Percentiles rank a stretch among this genome's conserved stretches.
phyloP scores from a whole-genome alignment of 2,329 filamentous ascomycete genomes.

The Dactylonectria estremocensis region DNA sequence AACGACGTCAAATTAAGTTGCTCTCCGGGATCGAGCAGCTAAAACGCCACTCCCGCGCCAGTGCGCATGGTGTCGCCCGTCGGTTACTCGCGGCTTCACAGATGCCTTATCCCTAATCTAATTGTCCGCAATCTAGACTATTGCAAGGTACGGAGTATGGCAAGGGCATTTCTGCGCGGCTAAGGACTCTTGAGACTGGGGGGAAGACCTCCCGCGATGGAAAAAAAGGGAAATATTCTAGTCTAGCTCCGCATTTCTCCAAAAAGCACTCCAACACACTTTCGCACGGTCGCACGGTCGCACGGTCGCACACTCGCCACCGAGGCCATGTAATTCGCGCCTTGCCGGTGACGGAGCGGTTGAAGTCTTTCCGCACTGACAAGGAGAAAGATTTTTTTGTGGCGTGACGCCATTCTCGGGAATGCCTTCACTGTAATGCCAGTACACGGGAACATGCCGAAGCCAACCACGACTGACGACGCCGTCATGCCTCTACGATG shows the following conservation, averaged over 20 bases:
- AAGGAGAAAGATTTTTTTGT: constrained; percentile 1
- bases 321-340: not conserved
- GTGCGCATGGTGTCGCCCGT: not conserved
- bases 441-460: not conserved
- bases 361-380: not conserved
- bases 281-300: not conserved
- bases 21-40: not conserved
- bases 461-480: constrained; percentile 4
- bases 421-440: not conserved
- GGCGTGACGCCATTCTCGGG: constrained; percentile 14
- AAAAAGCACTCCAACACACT: not conserved
- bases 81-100: constrained; percentile 18
- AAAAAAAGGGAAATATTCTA: no score
- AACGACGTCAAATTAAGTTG: constrained; percentile 18
- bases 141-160: no score
- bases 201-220: no score
- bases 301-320: not conserved
- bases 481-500: not conserved
- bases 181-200: no score
- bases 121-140: not conserved
- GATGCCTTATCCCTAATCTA: not conserved
- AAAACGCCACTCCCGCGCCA: constrained; percentile 17
- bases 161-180: no score
- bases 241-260: not conserved
- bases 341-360: not conserved